Evolutionary conservation across 345 rosid genomes (phyloP), one percentile per base, ranked within the genome.

Genomic region (Rubroshorea leprosula): DNA sequence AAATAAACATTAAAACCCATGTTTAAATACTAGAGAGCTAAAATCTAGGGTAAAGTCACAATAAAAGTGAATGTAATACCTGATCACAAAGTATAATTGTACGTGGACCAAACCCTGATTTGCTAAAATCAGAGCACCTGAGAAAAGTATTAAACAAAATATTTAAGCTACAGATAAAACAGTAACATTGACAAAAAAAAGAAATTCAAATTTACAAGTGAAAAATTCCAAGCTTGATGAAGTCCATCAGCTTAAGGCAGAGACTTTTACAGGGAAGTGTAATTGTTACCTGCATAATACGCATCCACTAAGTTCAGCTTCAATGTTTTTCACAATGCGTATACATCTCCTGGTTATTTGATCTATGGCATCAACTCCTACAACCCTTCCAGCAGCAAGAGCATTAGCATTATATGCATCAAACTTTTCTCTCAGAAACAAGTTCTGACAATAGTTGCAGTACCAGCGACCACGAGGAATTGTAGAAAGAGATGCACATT

Each of bases 11-110:
- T 35, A 4, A 35, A 35, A 35, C 1, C 9, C 26, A 52, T 1
- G 47, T 57, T 63, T 27, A 41, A 54, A 67, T 25, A 58, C 52
- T n/a, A 35, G 21, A 23, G 24, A 53, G n/a, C 29, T 7, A 44
- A 19, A 66, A 44, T 38, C 29, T 4, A 17, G 10, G 46, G 25
- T 59, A 20, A 26, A 22, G 39, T 38, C 23, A 59, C 41, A 45
- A 51, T 25, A 35, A 53, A 52, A 38, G 44, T 8, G 11, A 44
- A 47, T n/a, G n/a, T n/a, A 68, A 18, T 70, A 94, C 99, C 94
- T 93, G 99, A 69, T 93, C 99, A 77, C 99, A 93, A 11, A 93
- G 73, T 68, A 93, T 74, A 47, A 93, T 83, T 59, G 96, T 93
- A 35, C 97, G 88, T 38, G 97, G 96, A 69, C 97, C 97, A 71